Percentiles rank a stretch among this genome's conserved stretches.
phyloP scores from a whole-genome alignment of 345 rosid species.

The Streptanthus diversifolius region DNA sequence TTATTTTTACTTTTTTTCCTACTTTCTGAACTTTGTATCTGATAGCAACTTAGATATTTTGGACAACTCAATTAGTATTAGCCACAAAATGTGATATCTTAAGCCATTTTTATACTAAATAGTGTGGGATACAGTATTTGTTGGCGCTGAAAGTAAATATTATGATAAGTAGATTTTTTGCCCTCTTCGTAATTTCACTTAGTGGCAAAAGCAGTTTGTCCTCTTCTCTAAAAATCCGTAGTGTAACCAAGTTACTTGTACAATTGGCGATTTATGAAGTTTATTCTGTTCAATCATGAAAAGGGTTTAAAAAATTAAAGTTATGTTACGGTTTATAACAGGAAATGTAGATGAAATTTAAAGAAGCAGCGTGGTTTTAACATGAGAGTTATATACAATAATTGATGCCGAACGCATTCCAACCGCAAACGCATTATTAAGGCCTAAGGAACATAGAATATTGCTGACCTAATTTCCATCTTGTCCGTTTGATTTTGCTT shows the following conservation, averaged over 20 bases:
- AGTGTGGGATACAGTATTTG: constrained; percentile 12
- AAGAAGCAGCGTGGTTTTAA: not conserved
- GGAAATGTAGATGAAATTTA: not conserved
- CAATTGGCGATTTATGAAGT: too few species aligned
- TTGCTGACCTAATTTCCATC: not conserved
- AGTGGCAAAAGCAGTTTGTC: not conserved
- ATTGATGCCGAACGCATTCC: not conserved
- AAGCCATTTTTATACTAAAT: constrained; percentile 7
- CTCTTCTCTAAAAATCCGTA: not conserved
- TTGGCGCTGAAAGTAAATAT: constrained; percentile 10
- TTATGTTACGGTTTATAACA: not conserved
- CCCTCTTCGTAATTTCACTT: not conserved
- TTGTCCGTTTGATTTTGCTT: not conserved
- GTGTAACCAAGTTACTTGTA: not conserved
- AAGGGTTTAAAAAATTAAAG: too few species aligned
- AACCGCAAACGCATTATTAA: not conserved
- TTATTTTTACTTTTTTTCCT: not conserved
- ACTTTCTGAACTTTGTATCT: not conserved
- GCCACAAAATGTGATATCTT: constrained; percentile 30
- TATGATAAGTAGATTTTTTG: constrained; percentile 9
- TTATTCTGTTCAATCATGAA: not conserved
- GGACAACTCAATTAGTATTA: constrained; percentile 22
- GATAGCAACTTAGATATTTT: constrained; percentile 44
- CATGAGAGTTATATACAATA: too few species aligned
- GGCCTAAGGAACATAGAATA: not conserved